Conservation (phyloP, 2,329 filamentous ascomycete species). For the Aspergillus costaricaensis region DNA sequence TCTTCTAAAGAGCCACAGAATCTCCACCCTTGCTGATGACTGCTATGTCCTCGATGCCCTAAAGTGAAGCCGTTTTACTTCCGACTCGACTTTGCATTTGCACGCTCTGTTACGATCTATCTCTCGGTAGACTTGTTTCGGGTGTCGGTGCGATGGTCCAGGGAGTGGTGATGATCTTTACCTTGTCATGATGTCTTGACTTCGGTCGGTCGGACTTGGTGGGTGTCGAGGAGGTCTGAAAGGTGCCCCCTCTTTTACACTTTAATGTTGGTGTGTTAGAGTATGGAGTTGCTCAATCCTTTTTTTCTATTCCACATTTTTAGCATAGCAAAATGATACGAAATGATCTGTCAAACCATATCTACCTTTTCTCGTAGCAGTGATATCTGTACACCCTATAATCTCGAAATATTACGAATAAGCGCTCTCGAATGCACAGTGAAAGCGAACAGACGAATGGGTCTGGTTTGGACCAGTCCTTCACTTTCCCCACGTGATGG, state of each 20-base stretch:
- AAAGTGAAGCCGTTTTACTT: slow-evolving; percentile 75
- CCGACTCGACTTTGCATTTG: slow-evolving; percentile 38
- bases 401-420: too few species aligned
- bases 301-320: too few species aligned
- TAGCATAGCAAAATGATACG: not conserved
- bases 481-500: too few species aligned
- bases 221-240: slow-evolving; percentile 91
- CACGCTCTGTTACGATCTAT: slow-evolving; percentile 19
- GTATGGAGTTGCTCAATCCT: not conserved
- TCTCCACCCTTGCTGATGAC: slow-evolving; percentile 94
- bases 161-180: slow-evolving; percentile 95
- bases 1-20: slow-evolving; percentile 90
- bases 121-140: slow-evolving; percentile 41
- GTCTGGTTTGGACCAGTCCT: too few species aligned
- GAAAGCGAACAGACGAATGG: too few species aligned
- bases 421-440: too few species aligned
- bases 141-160: slow-evolving; percentile 59
- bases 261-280: slow-evolving; percentile 32
- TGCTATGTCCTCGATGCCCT: slow-evolving; percentile 77
- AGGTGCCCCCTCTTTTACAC: slow-evolving; percentile 63
- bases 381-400: too few species aligned
- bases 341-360: too few species aligned
- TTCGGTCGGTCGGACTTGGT: slow-evolving; percentile 76
- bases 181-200: slow-evolving; percentile 69
- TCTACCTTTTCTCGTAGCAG: too few species aligned